Conservation (phyloP, 139 green algal genomes). For the Haematococcus lacustris region DNA sequence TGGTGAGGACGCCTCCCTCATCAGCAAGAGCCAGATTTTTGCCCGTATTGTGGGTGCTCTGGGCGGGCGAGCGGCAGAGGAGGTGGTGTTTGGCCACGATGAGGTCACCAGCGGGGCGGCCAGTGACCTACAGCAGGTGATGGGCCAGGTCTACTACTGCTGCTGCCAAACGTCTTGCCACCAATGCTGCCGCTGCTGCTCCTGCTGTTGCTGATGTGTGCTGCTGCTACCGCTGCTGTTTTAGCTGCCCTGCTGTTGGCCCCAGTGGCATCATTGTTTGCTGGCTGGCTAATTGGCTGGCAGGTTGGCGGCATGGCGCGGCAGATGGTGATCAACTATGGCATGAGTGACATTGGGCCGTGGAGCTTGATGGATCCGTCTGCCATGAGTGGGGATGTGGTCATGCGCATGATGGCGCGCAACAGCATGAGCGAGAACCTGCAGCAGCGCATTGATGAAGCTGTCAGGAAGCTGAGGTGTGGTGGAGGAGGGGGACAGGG, state of each 20-base stretch:
- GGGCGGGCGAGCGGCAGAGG: conserved; percentile 92
- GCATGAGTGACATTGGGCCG: conserved; percentile 95
- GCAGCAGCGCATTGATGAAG: conserved; percentile 83
- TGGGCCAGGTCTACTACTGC: too few species aligned
- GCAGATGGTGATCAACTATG: conserved; percentile 98
- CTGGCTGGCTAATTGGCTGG: too few species aligned
- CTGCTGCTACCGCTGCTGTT: too few species aligned
- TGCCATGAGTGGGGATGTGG: conserved; percentile 77
- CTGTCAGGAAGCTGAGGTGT: too few species aligned
- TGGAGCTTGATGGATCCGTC: conserved; percentile 87
- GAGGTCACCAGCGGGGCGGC: conserved; percentile 91
- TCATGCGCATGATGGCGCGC: conserved; percentile 98
- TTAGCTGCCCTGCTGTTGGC: too few species aligned
- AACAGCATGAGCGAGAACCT: conserved; percentile 96
- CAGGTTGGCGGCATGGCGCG: conserved; percentile 81
- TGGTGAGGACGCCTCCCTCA: conserved; percentile 88
- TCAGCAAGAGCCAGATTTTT: conserved; percentile 95
- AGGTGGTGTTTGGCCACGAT: conserved; percentile 95
- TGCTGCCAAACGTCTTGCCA: too few species aligned
- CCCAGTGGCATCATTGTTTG: too few species aligned
- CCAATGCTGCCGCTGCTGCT: too few species aligned
- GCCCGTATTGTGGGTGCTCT: conserved; percentile 93
- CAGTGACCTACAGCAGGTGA: conserved; percentile 31
- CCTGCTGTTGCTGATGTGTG: too few species aligned
- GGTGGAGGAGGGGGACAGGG: too few species aligned